A percentile compares a stretch with the other conserved stretches of the same genome.
Conservation (phyloP, 768 basidiomycete genomes). For the Strobilomyces echinocephalus region DNA sequence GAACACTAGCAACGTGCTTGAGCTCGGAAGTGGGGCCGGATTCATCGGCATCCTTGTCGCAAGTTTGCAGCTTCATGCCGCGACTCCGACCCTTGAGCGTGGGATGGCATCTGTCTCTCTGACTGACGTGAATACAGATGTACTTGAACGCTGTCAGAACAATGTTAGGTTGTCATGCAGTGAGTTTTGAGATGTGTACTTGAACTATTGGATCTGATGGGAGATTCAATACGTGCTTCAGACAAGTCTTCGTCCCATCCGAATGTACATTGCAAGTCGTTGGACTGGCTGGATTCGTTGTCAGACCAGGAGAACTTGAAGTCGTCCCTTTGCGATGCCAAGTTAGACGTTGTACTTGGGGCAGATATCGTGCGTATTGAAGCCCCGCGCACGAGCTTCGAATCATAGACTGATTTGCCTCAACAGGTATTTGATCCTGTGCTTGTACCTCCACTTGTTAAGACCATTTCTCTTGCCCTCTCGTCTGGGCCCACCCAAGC, state of each 20-base stretch:
- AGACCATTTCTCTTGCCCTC: conserved; percentile 38
- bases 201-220: neutral
- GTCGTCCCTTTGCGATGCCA: conserved; percentile 35
- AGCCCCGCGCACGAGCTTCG: neutral
- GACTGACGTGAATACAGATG: conserved; percentile 62
- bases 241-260: conserved; percentile 53
- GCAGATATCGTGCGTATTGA: conserved; percentile 54
- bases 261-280: conserved; percentile 37
- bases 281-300: conserved; percentile 69
- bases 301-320: conserved; percentile 22
- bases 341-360: conserved; percentile 60
- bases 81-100: neutral
- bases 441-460: conserved; percentile 54
- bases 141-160: conserved; percentile 53
- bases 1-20: conserved; percentile 48
- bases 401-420: neutral
- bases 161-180: conserved; percentile 67
- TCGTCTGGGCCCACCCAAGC: conserved; percentile 11
- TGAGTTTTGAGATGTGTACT: conserved; percentile 32
- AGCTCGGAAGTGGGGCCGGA: conserved; percentile 75
- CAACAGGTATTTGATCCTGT: conserved; percentile 63
- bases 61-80: conserved; percentile 42
- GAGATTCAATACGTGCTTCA: conserved; percentile 21
- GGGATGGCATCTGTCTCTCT: conserved; percentile 37
- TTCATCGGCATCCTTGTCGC: conserved; percentile 65